Conservation (phyloP, 257 asterid species). For the Lantana camara region DNA sequence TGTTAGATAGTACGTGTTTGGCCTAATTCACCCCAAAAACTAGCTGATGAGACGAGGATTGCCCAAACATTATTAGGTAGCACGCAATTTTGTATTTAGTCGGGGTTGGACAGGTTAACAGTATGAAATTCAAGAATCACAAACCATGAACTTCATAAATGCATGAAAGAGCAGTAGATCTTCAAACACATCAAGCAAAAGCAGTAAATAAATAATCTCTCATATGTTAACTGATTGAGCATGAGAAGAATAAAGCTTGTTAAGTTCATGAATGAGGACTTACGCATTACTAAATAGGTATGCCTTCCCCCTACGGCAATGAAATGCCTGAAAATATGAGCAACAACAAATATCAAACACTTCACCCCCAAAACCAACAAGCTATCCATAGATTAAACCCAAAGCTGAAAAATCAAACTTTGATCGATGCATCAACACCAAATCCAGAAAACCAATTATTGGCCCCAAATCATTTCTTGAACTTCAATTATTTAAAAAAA, state of each 20-base stretch:
- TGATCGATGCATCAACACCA: too few relatives aligned
- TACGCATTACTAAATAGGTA: slow-evolving; percentile 75
- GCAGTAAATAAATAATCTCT: too few relatives aligned
- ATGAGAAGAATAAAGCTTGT: background rate
- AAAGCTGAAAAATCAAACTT: background rate
- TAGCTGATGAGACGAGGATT: too few relatives aligned
- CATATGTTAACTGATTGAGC: too few relatives aligned
- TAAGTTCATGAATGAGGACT: slow-evolving; percentile 28
- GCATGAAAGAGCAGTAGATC: background rate
- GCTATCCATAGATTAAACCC: background rate
- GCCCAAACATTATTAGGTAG: too few relatives aligned
- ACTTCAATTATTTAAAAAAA: too few relatives aligned
- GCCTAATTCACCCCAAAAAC: too few relatives aligned
- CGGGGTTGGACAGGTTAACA: too few relatives aligned
- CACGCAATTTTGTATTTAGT: too few relatives aligned
- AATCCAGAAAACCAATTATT: background rate
- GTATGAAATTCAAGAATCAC: background rate
- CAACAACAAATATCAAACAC: slow-evolving; percentile 12
- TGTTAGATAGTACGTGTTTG: too few relatives aligned
- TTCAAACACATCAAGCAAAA: background rate
- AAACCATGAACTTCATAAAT: background rate
- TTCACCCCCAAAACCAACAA: slow-evolving; percentile 3
- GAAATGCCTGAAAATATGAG: slow-evolving; percentile 59
- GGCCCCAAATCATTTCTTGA: too few relatives aligned
- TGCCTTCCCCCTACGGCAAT: slow-evolving; percentile 81